phyloP scores from a whole-genome alignment of 2,329 filamentous ascomycete genomes.

The Lachnellula cervina region DNA sequence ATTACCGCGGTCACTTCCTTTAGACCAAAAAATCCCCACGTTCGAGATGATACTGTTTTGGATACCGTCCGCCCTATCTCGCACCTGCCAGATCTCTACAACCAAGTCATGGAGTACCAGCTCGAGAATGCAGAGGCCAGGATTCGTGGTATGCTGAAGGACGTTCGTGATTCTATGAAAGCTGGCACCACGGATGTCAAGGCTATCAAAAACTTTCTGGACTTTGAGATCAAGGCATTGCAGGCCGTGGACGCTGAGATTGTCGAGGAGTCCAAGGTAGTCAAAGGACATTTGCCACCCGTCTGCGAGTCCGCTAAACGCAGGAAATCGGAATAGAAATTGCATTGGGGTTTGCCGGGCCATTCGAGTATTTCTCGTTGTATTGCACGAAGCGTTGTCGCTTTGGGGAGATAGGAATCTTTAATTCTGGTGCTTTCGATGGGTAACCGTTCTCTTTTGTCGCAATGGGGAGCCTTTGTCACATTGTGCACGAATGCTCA shows the following conservation, averaged over 20 bases:
- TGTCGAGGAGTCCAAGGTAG: conserved; percentile 28
- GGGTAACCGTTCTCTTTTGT: neutral
- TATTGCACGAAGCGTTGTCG: neutral
- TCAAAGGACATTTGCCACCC: conserved; percentile 26
- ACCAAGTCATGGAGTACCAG: conserved; percentile 36
- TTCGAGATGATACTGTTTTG: conserved; percentile 38
- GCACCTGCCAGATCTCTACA: conserved; percentile 35
- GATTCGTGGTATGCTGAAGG: conserved; percentile 32
- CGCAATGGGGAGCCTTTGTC: neutral
- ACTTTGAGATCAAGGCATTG: conserved; percentile 32
- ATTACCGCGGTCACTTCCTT: conserved; percentile 45
- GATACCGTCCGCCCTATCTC: conserved; percentile 35
- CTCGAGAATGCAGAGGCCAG: conserved; percentile 35
- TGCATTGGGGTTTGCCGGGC: neutral
- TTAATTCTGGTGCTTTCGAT: neutral
- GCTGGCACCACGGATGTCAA: conserved; percentile 32
- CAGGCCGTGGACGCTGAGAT: conserved; percentile 31
- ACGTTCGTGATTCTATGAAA: conserved; percentile 32
- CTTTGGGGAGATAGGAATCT: neutral
- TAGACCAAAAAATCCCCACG: conserved; percentile 36
- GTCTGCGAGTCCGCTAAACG: conserved; percentile 26
- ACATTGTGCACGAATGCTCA: neutral
- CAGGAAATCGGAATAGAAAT: conserved; percentile 14
- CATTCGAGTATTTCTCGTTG: neutral
- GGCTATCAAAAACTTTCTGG: conserved; percentile 33